phyloP scores from a whole-genome alignment of 495 filamentous ascomycete genomes.

The Rhypophila decipiens region DNA sequence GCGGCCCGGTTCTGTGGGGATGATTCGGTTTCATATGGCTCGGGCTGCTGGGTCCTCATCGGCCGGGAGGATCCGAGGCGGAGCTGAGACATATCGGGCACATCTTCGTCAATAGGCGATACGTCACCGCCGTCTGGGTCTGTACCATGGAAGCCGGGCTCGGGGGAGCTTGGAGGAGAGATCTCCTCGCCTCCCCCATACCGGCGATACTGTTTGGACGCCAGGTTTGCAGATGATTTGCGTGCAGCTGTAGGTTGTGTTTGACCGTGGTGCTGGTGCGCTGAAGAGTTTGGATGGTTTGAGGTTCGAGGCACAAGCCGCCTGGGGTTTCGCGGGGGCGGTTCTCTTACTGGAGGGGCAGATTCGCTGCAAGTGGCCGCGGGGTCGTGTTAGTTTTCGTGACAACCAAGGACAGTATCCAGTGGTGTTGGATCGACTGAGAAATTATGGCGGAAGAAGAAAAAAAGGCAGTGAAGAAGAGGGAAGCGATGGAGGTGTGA shows the following conservation, averaged over 20 bases:
- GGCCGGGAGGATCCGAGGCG: conserved; percentile 10
- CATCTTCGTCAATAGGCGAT: conserved; percentile 47
- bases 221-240: conserved; percentile 20
- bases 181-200: conserved; percentile 31
- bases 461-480: no score
- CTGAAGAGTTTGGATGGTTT: conserved; percentile 20
- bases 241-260: conserved; percentile 3
- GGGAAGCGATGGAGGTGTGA: no score
- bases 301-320: conserved; percentile 27
- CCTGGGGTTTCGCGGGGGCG: conserved; percentile 26
- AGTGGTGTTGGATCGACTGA: not conserved
- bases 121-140: conserved; percentile 34
- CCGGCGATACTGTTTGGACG: conserved; percentile 22
- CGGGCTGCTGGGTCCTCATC: conserved; percentile 3
- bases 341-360: conserved; percentile 26
- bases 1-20: conserved; percentile 11
- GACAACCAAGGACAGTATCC: not conserved
- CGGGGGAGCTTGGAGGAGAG: conserved; percentile 45
- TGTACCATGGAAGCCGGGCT: conserved; percentile 19
- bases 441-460: no score
- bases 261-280: conserved; percentile 16
- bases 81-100: conserved; percentile 25
- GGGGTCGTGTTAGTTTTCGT: conserved; percentile 4
- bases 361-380: conserved; percentile 16
- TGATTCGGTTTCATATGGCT: conserved; percentile 4